Evolutionary conservation across 129 eudicot species (phyloP), one percentile per base, ranked within the genome.

Genomic region (Helianthus tuberosus): DNA sequence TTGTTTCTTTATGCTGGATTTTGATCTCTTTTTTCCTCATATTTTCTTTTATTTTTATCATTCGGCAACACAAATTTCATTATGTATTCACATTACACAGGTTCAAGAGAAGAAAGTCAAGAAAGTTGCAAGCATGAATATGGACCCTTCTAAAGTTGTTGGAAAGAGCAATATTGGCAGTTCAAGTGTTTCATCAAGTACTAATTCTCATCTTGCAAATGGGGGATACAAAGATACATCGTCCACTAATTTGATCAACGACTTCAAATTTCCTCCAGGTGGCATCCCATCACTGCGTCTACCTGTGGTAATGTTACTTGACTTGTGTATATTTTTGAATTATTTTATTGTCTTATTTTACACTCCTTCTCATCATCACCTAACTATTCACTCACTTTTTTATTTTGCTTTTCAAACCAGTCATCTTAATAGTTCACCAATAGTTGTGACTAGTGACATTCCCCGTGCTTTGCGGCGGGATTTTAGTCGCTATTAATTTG

Each of bases 91-190:
- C 39, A 41, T 68, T 69, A 61, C 48, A 59, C 91, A 94, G 98
- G 96, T 90, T 50, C 97, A 90, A 84, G 98, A 94, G 84, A 94
- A 90, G 89, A 90, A 94, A 83, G 80, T 90, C 70, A 94, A 94
- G 89, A 94, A 90, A 81, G 75, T 94, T 50, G 77, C 87, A 57
- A 94, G 89, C 46, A 82, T 90, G 84, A 94, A 90, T 76, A 65
- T 85, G 55, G 97, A 88, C 76, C 61, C 88, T 69, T 83, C 91
- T 52, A 91, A 90, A 82, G 84, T 67, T 81, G 79, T 72, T 64
- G 97, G 91, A 62, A 90, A 90, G 85, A 86, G 88, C 54, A 73
- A 82, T 75, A 67, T 65, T 75, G 72, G 85, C 38, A 88, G 86
- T 82, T 83, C 97, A 64, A 91, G 89, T 79, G 73, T 82, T 65